These are phyloP conservation scores for Wickerhamomyces subpelliculosus DNA, from an alignment of 805 yeast species.

Conservation along the genomic window DNA sequence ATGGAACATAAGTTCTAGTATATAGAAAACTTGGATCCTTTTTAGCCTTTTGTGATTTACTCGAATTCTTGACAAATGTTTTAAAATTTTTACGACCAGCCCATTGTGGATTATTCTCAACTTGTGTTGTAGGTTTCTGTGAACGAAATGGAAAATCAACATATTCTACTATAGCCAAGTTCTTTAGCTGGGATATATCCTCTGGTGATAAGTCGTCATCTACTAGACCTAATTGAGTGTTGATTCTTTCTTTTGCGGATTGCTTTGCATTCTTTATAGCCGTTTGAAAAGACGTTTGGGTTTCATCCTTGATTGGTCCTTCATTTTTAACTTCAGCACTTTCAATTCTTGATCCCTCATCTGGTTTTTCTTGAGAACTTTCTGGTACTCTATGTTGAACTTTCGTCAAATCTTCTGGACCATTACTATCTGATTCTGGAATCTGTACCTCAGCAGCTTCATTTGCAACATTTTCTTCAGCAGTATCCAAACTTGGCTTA, in stretches of 20 bases:
- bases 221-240: conserved; percentile 10
- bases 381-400: not conserved
- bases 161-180: conserved; percentile 30
- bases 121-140: not conserved
- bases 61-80: conserved; percentile 27
- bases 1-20: conserved; percentile 27
- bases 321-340: not conserved
- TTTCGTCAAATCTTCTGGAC: not conserved
- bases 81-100: conserved; percentile 32
- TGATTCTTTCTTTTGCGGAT: conserved; percentile 15
- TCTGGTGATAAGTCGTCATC: conserved; percentile 5
- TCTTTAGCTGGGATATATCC: conserved; percentile 24
- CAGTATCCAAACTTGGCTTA: not conserved
- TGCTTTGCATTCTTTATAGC: conserved; percentile 15
- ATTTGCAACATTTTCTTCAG: not conserved
- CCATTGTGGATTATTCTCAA: conserved; percentile 16
- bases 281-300: conserved; percentile 8
- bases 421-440: no score
- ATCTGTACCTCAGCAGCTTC: no score
- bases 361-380: not conserved
- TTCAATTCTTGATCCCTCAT: not conserved
- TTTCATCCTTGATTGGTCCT: not conserved
- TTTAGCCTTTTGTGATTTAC: conserved; percentile 6
- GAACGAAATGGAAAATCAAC: conserved; percentile 14
- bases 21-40: conserved; percentile 20